Percentiles rank a stretch among this genome's conserved stretches.
These are phyloP conservation scores for Penicillium flavigenum DNA, from an alignment of 495 filamentous ascomycete species.

Conservation along the genomic window DNA sequence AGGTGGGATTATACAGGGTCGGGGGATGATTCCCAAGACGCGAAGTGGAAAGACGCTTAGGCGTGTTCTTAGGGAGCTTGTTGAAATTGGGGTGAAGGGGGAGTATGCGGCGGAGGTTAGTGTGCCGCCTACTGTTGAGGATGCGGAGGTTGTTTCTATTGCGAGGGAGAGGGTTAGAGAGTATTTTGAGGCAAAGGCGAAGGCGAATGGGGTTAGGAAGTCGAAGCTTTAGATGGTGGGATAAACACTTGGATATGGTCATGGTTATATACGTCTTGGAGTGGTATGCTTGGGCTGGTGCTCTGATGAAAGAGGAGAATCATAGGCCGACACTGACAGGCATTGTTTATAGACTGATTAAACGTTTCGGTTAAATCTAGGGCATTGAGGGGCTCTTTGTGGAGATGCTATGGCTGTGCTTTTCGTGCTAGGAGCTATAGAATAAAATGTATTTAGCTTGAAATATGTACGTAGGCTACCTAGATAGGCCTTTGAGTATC, in stretches of 20 bases:
- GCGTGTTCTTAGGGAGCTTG: conserved; percentile 73
- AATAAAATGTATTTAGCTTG: too few relatives aligned
- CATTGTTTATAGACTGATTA: neutral
- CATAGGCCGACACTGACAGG: too few relatives aligned
- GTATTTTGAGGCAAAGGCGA: conserved; percentile 53
- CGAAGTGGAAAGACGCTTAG: conserved; percentile 83
- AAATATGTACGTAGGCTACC: too few relatives aligned
- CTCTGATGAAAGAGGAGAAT: too few relatives aligned
- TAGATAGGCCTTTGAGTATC: too few relatives aligned
- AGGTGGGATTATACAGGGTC: conserved; percentile 79
- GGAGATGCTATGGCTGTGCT: neutral
- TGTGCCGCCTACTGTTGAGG: conserved; percentile 62
- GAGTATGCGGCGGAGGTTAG: conserved; percentile 52
- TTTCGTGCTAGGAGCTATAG: too few relatives aligned
- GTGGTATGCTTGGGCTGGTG: too few relatives aligned
- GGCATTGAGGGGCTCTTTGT: neutral
- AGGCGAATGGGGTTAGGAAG: conserved; percentile 26
- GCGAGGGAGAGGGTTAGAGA: conserved; percentile 54
- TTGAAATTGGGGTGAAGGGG: conserved; percentile 61
- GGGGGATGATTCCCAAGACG: conserved; percentile 91
- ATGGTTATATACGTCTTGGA: neutral
- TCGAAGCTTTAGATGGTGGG: conserved; percentile 52
- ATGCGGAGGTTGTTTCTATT: conserved; percentile 55
- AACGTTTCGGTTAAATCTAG: neutral
- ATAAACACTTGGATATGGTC: neutral